Conservation (phyloP, 768 basidiomycete genomes). For the Chiua virens region DNA sequence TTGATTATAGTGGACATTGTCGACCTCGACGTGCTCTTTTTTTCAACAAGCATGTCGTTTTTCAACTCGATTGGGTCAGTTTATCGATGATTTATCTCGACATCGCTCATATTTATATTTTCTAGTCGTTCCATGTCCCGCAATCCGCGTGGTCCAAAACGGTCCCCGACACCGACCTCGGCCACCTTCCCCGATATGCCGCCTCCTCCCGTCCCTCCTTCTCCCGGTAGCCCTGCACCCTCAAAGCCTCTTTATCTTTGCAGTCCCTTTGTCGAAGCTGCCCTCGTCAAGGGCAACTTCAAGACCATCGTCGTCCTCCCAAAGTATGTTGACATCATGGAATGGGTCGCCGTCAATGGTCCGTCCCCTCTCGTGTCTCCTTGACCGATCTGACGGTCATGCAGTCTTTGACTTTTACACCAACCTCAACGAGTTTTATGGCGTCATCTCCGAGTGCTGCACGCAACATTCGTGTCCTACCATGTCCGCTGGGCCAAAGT, state of each 20-base stretch:
- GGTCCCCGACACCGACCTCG: conserved; percentile 75
- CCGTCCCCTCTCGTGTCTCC: conserved; percentile 29
- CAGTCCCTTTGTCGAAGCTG: conserved; percentile 92
- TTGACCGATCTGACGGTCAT: background rate
- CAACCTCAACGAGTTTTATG: conserved; percentile 96
- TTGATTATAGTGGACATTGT: conserved; percentile 3
- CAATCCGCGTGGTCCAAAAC: conserved; percentile 65
- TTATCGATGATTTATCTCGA: background rate
- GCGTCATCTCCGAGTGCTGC: conserved; percentile 89
- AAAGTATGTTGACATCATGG: conserved; percentile 93
- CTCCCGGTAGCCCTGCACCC: conserved; percentile 29
- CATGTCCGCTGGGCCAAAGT: conserved; percentile 90
- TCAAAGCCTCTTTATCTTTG: conserved; percentile 83
- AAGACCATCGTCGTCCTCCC: conserved; percentile 97
- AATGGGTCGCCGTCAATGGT: conserved; percentile 97
- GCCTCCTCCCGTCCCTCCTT: conserved; percentile 41
- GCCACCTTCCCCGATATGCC: conserved; percentile 51
- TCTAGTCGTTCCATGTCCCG: conserved; percentile 74
- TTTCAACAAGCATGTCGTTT: conserved; percentile 61
- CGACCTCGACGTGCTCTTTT: background rate
- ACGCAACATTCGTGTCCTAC: conserved; percentile 86
- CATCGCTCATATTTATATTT: conserved; percentile 5
- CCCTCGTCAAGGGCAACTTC: conserved; percentile 96
- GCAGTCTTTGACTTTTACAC: conserved; percentile 96
- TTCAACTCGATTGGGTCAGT: conserved; percentile 80